These are phyloP conservation scores for Penicillium verhagenii DNA, from an alignment of 495 filamentous ascomycete genomes.

Conservation along the genomic window DNA sequence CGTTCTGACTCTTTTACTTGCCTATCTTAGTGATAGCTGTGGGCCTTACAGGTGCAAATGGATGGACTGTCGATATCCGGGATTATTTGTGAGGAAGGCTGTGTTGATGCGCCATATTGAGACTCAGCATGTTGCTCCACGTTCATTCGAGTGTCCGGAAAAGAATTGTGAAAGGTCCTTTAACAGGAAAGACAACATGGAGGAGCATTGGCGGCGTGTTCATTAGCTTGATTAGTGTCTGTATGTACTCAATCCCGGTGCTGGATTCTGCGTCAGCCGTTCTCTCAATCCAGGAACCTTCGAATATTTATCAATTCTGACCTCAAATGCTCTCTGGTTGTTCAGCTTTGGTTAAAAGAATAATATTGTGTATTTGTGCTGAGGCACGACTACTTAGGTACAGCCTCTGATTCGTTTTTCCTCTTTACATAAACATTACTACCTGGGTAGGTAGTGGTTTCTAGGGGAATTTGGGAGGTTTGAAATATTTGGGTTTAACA, in stretches of 20 bases:
- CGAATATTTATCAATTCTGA: no score
- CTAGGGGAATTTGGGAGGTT: background rate
- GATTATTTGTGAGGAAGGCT: background rate
- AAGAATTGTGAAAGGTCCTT: background rate
- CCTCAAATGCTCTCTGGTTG: no score
- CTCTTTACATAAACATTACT: no score
- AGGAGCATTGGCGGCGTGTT: background rate
- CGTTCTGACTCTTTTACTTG: background rate
- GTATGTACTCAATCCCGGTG: no score
- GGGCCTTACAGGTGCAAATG: background rate
- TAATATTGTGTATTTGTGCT: no score
- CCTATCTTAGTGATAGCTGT: background rate
- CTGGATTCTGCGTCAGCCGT: background rate
- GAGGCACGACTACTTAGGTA: no score
- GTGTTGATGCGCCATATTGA: slow-evolving; percentile 1
- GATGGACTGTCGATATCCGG: background rate
- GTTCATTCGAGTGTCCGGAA: background rate
- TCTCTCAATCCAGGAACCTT: no score
- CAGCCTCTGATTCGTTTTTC: no score
- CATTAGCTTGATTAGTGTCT: no score
- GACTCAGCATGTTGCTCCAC: background rate
- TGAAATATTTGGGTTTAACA: background rate
- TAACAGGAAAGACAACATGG: background rate
- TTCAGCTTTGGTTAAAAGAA: no score
- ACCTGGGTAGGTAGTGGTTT: no score